Conservation (phyloP, 2,329 filamentous ascomycete genomes). For the Monilinia fructigena region DNA sequence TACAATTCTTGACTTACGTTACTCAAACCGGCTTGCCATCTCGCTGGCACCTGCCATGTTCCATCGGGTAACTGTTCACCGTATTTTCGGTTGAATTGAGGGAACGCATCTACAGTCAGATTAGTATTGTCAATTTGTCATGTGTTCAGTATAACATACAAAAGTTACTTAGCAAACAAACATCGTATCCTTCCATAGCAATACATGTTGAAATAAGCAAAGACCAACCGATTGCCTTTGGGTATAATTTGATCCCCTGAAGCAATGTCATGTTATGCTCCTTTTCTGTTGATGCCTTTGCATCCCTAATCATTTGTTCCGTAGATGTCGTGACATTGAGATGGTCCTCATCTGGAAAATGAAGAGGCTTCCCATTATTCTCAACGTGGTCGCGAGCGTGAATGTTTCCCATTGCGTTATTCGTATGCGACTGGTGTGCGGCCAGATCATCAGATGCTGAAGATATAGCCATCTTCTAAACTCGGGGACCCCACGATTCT, state of each 20-base stretch:
- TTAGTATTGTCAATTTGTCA: conserved; percentile 11
- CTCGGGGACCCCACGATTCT: conserved; percentile 22
- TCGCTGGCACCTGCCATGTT: conserved; percentile 33
- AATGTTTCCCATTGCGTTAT: conserved; percentile 16
- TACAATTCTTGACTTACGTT: conserved; percentile 26
- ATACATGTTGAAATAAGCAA: conserved; percentile 43
- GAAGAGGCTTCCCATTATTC: conserved; percentile 19
- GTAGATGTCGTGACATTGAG: conserved; percentile 19
- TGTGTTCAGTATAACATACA: conserved; percentile 33
- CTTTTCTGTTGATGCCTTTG: conserved; percentile 19
- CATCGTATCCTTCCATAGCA: conserved; percentile 47
- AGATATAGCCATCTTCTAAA: conserved; percentile 18
- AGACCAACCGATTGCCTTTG: conserved; percentile 39
- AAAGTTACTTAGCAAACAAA: conserved; percentile 41
- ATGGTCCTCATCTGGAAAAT: conserved; percentile 13
- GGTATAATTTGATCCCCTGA: conserved; percentile 33
- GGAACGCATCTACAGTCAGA: conserved; percentile 42
- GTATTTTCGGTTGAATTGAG: conserved; percentile 38
- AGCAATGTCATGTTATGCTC: conserved; percentile 25
- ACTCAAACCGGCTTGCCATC: conserved; percentile 39
- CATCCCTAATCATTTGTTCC: conserved; percentile 24
- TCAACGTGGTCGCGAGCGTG: background rate
- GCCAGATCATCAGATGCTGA: conserved; percentile 15
- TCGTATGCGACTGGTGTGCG: conserved; percentile 4
- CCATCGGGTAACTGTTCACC: conserved; percentile 31